These are phyloP conservation scores for Didymella lethalis DNA, from an alignment of 2,329 filamentous ascomycete genomes.

Conservation along the genomic window DNA sequence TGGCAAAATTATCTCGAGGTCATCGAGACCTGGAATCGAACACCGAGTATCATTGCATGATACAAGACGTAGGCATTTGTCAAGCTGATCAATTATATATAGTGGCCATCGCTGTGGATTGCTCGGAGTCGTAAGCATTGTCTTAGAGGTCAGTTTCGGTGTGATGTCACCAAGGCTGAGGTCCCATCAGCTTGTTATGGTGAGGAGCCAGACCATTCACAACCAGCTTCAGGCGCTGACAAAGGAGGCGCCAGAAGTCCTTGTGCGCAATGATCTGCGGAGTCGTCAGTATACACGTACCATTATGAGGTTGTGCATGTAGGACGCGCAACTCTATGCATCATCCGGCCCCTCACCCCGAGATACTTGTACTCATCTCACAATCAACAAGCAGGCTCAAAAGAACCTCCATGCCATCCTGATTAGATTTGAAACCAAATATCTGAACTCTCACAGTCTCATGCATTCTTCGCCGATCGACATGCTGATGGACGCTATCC, in stretches of 20 bases:
- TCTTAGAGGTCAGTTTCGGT: neutral
- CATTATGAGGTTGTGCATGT: conserved; percentile 3
- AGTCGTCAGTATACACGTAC: conserved; percentile 13
- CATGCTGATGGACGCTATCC: conserved; percentile 2
- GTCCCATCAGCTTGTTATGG: neutral
- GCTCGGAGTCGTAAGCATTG: neutral
- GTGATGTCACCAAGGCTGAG: conserved; percentile 2
- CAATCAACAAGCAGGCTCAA: conserved; percentile 3
- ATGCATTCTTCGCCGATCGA: conserved; percentile 2
- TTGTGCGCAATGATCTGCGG: conserved; percentile 4
- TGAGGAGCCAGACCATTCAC: neutral
- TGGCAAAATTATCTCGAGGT: conserved; percentile 9
- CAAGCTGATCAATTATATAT: neutral
- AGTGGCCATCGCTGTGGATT: neutral
- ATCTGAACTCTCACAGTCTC: neutral
- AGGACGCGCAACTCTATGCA: conserved; percentile 16
- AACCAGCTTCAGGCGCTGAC: neutral
- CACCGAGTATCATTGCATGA: neutral
- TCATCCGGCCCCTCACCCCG: conserved; percentile 20
- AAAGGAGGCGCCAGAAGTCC: neutral
- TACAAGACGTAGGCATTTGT: neutral
- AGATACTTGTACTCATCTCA: conserved; percentile 4
- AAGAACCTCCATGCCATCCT: conserved; percentile 1
- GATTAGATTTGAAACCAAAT: neutral
- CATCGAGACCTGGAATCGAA: neutral